Base-by-base conservation (phyloP, 1,284 basidiomycete species). In the Golubevia pallescens region DNA sequence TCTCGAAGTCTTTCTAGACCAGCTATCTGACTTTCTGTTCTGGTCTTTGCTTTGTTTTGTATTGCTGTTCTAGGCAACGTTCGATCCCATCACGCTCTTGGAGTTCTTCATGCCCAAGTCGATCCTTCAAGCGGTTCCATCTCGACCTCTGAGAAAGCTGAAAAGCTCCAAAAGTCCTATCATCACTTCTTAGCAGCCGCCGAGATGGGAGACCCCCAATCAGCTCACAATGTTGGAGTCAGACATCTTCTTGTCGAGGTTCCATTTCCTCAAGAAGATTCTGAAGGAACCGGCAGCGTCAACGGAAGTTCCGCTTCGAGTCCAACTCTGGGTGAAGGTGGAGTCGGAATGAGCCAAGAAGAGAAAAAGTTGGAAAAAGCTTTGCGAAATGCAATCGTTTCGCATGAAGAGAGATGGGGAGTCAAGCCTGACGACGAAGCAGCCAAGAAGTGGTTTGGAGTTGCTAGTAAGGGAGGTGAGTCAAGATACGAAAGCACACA, bases 221-320 rank as follows among this genome's bases (percentile, higher is more conserved):
- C 72, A 65, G 70, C 73, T 63, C 77, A 78, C 58, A 77, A 80
- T 28, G 71, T 80, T 3, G 78, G 78, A 34, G 60, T 71, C 13
- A 68, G 73, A 60, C 77, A 77, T 62, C 74, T 80, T 23, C 19
- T 72, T 7, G 16, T 53, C 19, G 61, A 66, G 14, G 64, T 48
- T 16, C 42, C 42, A 13, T 48, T 48, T 16, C 42, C 42, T 48
- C 42, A 48, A 48, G 42, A 48, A 16, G 42, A 48, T 48, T 48
- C 42, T 48, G 13, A 48, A 48, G 42, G 42, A 48, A 16, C 42
- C 16, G 42, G 42, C 8, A 48, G 42, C 42, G 42, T 48, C 8
- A 48, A 48, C 42, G 42, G 42, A 13, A 16, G 16, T 13, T 28
- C 28, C 2, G 28, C 28, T 28, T 28, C 28, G 28, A 28, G 28